Percentiles rank a stretch among this genome's conserved stretches.
Evolutionary conservation across 2,329 filamentous ascomycete genomes (phyloP).

Genomic region (Colletotrichum sp.): DNA sequence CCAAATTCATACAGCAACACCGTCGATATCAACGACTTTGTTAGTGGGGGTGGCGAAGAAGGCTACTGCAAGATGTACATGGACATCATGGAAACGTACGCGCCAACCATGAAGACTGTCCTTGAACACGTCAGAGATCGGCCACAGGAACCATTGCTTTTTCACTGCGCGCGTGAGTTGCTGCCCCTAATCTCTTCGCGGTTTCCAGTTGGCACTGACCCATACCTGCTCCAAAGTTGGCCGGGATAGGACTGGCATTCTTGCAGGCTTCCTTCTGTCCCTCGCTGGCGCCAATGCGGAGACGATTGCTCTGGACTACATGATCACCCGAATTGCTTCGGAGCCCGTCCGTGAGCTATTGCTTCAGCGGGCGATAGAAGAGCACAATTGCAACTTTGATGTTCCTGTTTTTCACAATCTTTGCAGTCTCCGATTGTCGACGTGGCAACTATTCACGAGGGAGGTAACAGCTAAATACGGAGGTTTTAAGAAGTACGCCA

Average conservation of each 20-base stretch:
- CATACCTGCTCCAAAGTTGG: background rate
- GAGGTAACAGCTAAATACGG: background rate
- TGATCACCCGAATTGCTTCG: background rate
- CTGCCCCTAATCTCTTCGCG: background rate
- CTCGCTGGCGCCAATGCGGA: background rate
- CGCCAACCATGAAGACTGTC: conserved; percentile 45
- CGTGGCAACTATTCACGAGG: background rate
- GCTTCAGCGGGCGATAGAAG: background rate
- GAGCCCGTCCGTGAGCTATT: background rate
- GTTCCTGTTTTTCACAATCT: background rate
- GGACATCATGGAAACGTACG: conserved; percentile 48
- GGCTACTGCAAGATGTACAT: conserved; percentile 56
- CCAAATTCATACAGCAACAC: background rate
- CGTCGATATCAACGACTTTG: conserved; percentile 45
- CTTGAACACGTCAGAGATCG: conserved; percentile 54
- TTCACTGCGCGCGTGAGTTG: conserved; percentile 59
- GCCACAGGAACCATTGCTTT: conserved; percentile 49
- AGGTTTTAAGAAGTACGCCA: background rate
- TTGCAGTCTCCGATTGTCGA: background rate
- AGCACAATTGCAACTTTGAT: background rate
- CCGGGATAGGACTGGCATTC: background rate
- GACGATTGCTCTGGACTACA: background rate
- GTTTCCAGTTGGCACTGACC: background rate
- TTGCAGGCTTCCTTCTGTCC: background rate
- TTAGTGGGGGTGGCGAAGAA: conserved; percentile 45